Conservation (phyloP, 1,284 basidiomycete genomes). For the Cryptococcus sp. region DNA sequence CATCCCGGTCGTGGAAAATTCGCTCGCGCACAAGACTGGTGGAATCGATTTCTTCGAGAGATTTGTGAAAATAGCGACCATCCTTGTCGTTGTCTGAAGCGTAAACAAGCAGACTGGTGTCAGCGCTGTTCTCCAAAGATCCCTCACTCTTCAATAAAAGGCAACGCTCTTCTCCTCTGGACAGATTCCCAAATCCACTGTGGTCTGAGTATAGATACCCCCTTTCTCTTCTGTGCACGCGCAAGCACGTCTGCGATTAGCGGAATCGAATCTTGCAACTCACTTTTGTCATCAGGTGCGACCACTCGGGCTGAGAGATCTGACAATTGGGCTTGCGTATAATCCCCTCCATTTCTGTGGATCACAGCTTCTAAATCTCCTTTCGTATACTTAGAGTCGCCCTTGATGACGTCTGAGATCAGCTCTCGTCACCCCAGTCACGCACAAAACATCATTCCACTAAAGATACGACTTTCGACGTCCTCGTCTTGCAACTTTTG, state of each 20-base stretch:
- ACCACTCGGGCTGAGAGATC: slow-evolving; percentile 54
- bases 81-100: slow-evolving; percentile 36
- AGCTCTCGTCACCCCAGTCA: slow-evolving; percentile 8
- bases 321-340: slow-evolving; percentile 54
- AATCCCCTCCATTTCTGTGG: slow-evolving; percentile 68
- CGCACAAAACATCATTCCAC: slow-evolving; percentile 72
- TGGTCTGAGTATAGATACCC: slow-evolving; percentile 67
- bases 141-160: slow-evolving; percentile 63
- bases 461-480: slow-evolving; percentile 63
- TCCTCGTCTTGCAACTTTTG: slow-evolving; percentile 58
- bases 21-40: slow-evolving; percentile 24
- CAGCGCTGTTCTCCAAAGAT: background rate
- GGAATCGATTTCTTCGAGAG: slow-evolving; percentile 30
- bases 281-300: slow-evolving; percentile 39
- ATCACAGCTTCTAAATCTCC: slow-evolving; percentile 52
- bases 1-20: slow-evolving; percentile 2
- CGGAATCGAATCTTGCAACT: background rate
- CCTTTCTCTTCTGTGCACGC: slow-evolving; percentile 52
- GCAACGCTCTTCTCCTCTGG: slow-evolving; percentile 54
- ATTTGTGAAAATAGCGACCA: slow-evolving; percentile 33
- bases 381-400: slow-evolving; percentile 42
- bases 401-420: slow-evolving; percentile 59
- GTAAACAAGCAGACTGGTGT: slow-evolving; percentile 37
- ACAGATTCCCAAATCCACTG: slow-evolving; percentile 78
- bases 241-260: slow-evolving; percentile 31